phyloP scores from a whole-genome alignment of 257 asterid species.

The Schizonepeta tenuifolia region DNA sequence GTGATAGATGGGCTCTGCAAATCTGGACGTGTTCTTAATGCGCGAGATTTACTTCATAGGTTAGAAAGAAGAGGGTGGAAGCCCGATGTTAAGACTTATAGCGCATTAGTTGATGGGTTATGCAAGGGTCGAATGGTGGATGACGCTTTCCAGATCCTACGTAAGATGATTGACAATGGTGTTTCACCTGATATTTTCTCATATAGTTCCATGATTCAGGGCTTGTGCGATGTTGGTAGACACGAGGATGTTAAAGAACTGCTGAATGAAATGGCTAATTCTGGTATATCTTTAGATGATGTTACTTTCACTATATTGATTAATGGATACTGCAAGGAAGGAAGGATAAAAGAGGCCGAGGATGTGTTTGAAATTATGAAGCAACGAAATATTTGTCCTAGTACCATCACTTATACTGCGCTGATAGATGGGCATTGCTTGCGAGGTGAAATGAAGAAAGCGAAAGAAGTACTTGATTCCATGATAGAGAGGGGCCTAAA shows the following conservation, averaged over 20 bases:
- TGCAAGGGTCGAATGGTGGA: constrained; percentile 9
- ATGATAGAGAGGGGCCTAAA: background rate
- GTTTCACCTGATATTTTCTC: too few relatives aligned
- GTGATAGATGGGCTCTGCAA: constrained; percentile 32
- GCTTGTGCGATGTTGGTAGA: too few relatives aligned
- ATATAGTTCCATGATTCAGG: too few relatives aligned
- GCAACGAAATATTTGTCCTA: background rate
- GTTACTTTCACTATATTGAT: background rate
- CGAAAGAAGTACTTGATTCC: constrained; percentile 6
- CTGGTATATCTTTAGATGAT: background rate
- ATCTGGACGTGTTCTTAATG: background rate
- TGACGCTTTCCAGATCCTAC: background rate
- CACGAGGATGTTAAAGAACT: background rate
- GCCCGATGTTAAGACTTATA: constrained; percentile 1
- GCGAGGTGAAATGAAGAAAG: constrained; percentile 13
- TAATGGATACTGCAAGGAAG: too few relatives aligned
- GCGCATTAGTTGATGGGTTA: constrained; percentile 8
- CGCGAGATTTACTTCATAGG: background rate
- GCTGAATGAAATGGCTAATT: background rate
- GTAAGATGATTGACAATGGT: background rate
- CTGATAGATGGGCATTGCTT: constrained; percentile 19
- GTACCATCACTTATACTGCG: background rate
- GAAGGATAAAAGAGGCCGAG: background rate
- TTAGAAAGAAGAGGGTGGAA: background rate
- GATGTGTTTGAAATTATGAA: background rate